These are phyloP conservation scores for Allantophomopsis lycopodina DNA, from an alignment of 2,329 filamentous ascomycete species.

Conservation along the genomic window DNA sequence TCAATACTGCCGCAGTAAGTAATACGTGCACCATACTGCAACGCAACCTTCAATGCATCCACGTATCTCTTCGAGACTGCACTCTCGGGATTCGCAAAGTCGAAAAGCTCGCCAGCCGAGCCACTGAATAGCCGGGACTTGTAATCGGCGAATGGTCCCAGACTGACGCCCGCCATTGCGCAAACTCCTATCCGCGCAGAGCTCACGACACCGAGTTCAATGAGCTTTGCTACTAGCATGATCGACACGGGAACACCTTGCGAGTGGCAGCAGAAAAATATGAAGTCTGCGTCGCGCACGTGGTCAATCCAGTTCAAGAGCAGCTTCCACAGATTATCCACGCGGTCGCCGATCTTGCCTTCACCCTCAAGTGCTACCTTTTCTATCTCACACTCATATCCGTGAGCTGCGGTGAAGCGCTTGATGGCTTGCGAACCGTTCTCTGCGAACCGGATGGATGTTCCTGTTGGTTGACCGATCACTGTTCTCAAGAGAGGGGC, in stretches of 20 bases:
- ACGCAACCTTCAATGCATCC: slow-evolving; percentile 55
- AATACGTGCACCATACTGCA: slow-evolving; percentile 70
- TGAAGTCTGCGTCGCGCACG: slow-evolving; percentile 74
- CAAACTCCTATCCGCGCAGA: slow-evolving; percentile 73
- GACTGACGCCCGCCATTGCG: slow-evolving; percentile 79
- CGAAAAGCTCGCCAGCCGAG: slow-evolving; percentile 86
- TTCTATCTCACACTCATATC: slow-evolving; percentile 73
- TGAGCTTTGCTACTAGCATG: slow-evolving; percentile 85
- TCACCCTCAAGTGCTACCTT: slow-evolving; percentile 93
- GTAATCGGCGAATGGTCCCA: slow-evolving; percentile 87
- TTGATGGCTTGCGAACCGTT: slow-evolving; percentile 74
- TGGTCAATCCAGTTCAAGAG: slow-evolving; percentile 91
- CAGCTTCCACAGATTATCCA: slow-evolving; percentile 88
- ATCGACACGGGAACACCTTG: slow-evolving; percentile 90
- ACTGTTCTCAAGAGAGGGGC: slow-evolving; percentile 77
- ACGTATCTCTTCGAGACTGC: slow-evolving; percentile 73
- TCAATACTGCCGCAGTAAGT: slow-evolving; percentile 91
- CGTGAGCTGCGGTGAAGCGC: slow-evolving; percentile 64
- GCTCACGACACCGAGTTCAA: slow-evolving; percentile 75
- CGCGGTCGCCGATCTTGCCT: slow-evolving; percentile 77
- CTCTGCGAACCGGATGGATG: slow-evolving; percentile 84
- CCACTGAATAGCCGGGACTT: slow-evolving; percentile 81
- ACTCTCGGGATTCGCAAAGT: slow-evolving; percentile 75
- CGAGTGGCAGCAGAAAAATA: slow-evolving; percentile 86
- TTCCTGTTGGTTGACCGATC: slow-evolving; percentile 89